These are phyloP conservation scores for Stephanodiscus triporus DNA, from an alignment of 108 stramenopile genomes.

Conservation along the genomic window DNA sequence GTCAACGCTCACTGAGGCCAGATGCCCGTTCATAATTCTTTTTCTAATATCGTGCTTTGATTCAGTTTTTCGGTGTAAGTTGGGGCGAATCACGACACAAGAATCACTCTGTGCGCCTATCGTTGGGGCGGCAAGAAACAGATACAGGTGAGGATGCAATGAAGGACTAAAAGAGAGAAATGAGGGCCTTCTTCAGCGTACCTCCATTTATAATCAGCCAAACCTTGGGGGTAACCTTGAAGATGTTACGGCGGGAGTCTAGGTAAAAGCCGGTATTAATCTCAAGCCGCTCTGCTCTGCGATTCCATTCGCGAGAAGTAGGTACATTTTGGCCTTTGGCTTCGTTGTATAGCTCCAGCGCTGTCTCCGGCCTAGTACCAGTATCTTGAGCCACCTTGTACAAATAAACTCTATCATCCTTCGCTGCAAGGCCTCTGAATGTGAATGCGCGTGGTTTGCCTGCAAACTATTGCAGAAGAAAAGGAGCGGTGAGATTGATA, in stretches of 20 bases:
- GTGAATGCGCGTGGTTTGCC: conserved; percentile 30
- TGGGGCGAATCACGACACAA: conserved; percentile 30
- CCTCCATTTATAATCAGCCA: conserved; percentile 34
- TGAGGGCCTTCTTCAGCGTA: background rate
- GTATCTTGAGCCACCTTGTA: conserved; percentile 31
- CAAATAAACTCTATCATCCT: conserved; percentile 40
- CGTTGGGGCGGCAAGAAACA: background rate
- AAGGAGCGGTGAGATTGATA: background rate
- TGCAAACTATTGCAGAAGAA: background rate
- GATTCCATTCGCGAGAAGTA: conserved; percentile 4
- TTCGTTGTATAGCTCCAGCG: conserved; percentile 30
- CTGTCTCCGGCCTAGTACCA: conserved; percentile 32
- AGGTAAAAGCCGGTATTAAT: conserved; percentile 23
- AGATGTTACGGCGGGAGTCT: conserved; percentile 25
- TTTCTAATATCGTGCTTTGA: background rate
- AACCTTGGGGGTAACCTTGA: conserved; percentile 25
- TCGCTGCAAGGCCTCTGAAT: conserved; percentile 39
- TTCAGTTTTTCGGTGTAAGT: conserved; percentile 2
- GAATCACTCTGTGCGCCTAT: conserved; percentile 4
- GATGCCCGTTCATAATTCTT: background rate
- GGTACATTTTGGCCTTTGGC: conserved; percentile 5
- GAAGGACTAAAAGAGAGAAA: background rate
- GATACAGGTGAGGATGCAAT: background rate
- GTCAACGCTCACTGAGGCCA: background rate
- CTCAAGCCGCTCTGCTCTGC: background rate